Evolutionary conservation across 805 yeast species (phyloP).

Genomic region (Komagataella populi): DNA sequence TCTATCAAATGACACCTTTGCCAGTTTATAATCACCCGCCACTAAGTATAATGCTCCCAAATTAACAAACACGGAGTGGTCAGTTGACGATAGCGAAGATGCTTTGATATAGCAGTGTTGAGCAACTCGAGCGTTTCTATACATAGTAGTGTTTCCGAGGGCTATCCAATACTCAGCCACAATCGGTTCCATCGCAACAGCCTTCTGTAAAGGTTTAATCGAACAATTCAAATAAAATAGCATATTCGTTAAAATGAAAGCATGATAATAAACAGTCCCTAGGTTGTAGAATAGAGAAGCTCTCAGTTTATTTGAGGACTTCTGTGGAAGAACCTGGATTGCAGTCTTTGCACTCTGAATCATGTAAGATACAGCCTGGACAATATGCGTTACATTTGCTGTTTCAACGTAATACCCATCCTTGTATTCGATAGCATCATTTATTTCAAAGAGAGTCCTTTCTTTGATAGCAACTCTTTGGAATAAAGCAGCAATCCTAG

Average conservation of each 20-base stretch:
- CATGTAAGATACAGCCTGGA: neutral
- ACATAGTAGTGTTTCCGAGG: slow-evolving; percentile 62
- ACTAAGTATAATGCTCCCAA: slow-evolving; percentile 66
- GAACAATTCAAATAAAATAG: slow-evolving; percentile 31
- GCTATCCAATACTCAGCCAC: slow-evolving; percentile 72
- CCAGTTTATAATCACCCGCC: slow-evolving; percentile 56
- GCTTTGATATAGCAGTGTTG: slow-evolving; percentile 93
- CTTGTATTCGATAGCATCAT: neutral
- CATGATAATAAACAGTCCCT: slow-evolving; percentile 41
- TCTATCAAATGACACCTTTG: slow-evolving; percentile 56
- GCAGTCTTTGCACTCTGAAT: neutral
- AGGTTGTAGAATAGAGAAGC: slow-evolving; percentile 53
- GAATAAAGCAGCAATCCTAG: neutral
- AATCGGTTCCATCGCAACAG: slow-evolving; percentile 58
- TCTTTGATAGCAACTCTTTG: neutral
- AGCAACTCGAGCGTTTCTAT: slow-evolving; percentile 53
- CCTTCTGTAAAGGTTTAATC: slow-evolving; percentile 42
- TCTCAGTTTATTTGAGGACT: slow-evolving; percentile 31
- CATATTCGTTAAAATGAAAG: neutral
- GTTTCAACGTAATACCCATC: neutral
- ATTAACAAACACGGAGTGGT: slow-evolving; percentile 65
- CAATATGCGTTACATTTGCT: neutral
- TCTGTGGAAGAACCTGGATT: slow-evolving; percentile 3
- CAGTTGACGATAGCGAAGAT: slow-evolving; percentile 50
- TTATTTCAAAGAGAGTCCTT: neutral